Percentiles rank a stretch among this genome's conserved stretches.
phyloP scores from a whole-genome alignment of 1,284 basidiomycete species.

The Cerioporus squamosus region DNA sequence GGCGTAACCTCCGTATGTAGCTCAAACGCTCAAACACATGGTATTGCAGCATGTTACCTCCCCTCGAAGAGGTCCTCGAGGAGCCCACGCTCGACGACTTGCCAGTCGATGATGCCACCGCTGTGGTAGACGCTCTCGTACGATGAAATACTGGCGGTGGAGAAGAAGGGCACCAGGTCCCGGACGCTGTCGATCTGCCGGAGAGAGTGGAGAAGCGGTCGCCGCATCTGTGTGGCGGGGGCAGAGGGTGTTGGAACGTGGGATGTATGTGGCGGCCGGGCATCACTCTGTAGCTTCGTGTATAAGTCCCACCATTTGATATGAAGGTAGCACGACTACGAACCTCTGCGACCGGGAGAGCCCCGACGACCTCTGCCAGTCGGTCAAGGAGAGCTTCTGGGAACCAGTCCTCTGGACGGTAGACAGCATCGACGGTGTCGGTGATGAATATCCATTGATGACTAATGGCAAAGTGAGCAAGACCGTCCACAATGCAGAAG shows the following conservation, averaged over 20 bases:
- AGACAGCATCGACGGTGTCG: conserved; percentile 95
- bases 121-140: conserved; percentile 90
- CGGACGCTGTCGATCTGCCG: conserved; percentile 80
- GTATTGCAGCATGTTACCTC: conserved; percentile 39
- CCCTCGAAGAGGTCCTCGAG: conserved; percentile 89
- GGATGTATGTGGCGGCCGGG: conserved; percentile 16
- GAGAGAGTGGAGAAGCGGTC: conserved; percentile 71
- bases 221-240: conserved; percentile 54
- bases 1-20: no score
- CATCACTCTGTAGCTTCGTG: conserved; percentile 11
- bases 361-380: conserved; percentile 80
- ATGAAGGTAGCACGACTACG: conserved; percentile 4
- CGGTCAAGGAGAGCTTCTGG: conserved; percentile 92
- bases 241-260: conserved; percentile 25
- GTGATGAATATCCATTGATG: conserved; percentile 99
- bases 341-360: conserved; percentile 53
- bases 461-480: conserved; percentile 45
- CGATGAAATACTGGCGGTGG: conserved; percentile 83
- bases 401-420: conserved; percentile 82
- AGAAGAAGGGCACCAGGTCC: conserved; percentile 87
- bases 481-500: not conserved
- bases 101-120: conserved; percentile 84
- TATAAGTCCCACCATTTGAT: not conserved
- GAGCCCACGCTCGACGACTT: conserved; percentile 79
- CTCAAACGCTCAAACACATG: no score